Evolutionary conservation across 495 filamentous ascomycete species (phyloP), one percentile per base, ranked within the genome.

Genomic region (Penicillium pancosmium): DNA sequence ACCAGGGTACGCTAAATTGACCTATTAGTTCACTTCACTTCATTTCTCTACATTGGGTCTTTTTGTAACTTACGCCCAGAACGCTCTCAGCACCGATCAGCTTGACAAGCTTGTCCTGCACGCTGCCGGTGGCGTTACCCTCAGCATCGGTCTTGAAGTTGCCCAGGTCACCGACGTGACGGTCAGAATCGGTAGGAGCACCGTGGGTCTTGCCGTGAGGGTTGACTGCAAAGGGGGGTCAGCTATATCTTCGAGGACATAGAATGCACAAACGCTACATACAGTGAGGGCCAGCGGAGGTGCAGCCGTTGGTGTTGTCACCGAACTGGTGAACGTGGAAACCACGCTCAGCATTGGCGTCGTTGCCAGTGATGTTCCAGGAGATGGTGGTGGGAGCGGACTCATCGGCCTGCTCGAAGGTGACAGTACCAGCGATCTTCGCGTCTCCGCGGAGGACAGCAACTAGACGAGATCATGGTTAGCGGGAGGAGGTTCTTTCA

Each of bases 261-360:
- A 7, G 13, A 23, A 18, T 21, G 34, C 16, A 19, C 12, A 12
- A 4, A 31, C 5, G 27, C 27, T 31, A 78, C 89, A 70, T 85
- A 94, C 91, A 98, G 79, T 98, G 94, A 67, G 94, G 92, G 44
- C 94, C 94, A 52, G 94, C 94, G 58, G 89, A 93, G 56, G 94
- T 98, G 88, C 94, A 98, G 75, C 95, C 94, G 79, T 98, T 98
- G 82, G 95, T 97, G 84, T 97, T 98, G 86, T 97, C 94, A 76
- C 95, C 94, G 71, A 96, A 98, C 79, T 94, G 89, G 82, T 98
- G 94, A 70, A 98, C 88, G 83, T 98, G 95, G 83, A 97, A 88
- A 77, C 89, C 94, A 80, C 95, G 92, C 87, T 93, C 85, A 68
- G 94, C 93, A 68, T 95, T 97, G 79, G 93, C 70, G 71, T 97